These are phyloP conservation scores for Venturia carpophila DNA, from an alignment of 2,329 filamentous ascomycete genomes.

Conservation along the genomic window DNA sequence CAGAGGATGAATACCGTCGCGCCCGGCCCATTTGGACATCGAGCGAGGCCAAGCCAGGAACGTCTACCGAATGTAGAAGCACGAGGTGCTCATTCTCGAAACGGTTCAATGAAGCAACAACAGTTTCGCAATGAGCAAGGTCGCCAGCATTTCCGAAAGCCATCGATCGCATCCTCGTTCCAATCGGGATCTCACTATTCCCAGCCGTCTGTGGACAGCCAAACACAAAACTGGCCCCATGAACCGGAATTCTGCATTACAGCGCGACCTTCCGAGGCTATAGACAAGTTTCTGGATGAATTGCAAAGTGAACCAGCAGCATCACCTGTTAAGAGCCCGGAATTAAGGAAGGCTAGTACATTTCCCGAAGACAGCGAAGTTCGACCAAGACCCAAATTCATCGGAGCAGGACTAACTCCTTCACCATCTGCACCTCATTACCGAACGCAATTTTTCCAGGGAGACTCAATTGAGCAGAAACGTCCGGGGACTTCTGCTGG, in stretches of 20 bases:
- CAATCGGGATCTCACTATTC: neutral
- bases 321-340: conserved; percentile 20
- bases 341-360: conserved; percentile 3
- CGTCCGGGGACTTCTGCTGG: conserved; percentile 13
- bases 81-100: conserved; percentile 3
- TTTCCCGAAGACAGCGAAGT: neutral
- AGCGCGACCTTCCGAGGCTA: conserved; percentile 23
- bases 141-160: conserved; percentile 14
- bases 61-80: conserved; percentile 19
- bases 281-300: conserved; percentile 32
- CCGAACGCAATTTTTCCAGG: neutral
- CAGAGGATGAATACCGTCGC: conserved; percentile 58
- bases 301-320: conserved; percentile 29
- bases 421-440: neutral
- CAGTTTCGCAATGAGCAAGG: conserved; percentile 31
- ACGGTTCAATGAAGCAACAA: conserved; percentile 27
- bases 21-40: conserved; percentile 54
- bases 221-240: neutral
- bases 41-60: conserved; percentile 26
- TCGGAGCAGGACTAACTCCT: conserved; percentile 11
- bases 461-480: neutral
- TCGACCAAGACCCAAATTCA: conserved; percentile 14
- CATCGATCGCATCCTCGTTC: conserved; percentile 2
- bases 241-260: conserved; percentile 18
- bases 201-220: neutral